These are phyloP conservation scores for Brassica nigra DNA, from an alignment of 345 rosid genomes.

Conservation along the genomic window DNA sequence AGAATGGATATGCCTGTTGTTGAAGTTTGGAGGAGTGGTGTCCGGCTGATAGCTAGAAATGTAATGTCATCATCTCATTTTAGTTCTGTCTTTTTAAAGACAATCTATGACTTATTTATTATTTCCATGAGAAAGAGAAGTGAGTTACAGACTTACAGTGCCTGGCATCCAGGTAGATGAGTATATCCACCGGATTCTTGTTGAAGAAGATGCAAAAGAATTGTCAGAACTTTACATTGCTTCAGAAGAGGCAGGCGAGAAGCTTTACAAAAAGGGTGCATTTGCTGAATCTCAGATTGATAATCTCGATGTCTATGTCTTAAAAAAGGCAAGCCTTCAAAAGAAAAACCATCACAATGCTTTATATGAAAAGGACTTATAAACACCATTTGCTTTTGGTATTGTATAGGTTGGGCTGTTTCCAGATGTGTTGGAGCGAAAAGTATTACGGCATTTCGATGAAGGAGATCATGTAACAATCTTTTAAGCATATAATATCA, in stretches of 20 bases:
- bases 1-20: constrained; percentile 95
- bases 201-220: constrained; percentile 72
- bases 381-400: too few relatives aligned
- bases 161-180: constrained; percentile 68
- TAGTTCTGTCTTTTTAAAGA: constrained; percentile 26
- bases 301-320: constrained; percentile 58
- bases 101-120: constrained; percentile 2
- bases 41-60: constrained; percentile 86
- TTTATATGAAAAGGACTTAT: background rate
- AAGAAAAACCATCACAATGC: background rate
- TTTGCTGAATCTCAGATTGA: constrained; percentile 67
- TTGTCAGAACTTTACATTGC: constrained; percentile 54
- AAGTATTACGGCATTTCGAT: constrained; percentile 71
- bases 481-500: constrained; percentile 4
- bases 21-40: constrained; percentile 80
- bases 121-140: constrained; percentile 2
- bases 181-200: constrained; percentile 72
- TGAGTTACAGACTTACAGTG: constrained; percentile 16
- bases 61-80: constrained; percentile 49
- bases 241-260: constrained; percentile 70
- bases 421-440: constrained; percentile 82
- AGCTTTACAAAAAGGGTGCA: constrained; percentile 72
- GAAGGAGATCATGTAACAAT: constrained; percentile 68
- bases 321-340: constrained; percentile 55
- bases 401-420: constrained; percentile 70